phyloP scores from a whole-genome alignment of 805 yeast species.

The Brettanomyces nanus region DNA sequence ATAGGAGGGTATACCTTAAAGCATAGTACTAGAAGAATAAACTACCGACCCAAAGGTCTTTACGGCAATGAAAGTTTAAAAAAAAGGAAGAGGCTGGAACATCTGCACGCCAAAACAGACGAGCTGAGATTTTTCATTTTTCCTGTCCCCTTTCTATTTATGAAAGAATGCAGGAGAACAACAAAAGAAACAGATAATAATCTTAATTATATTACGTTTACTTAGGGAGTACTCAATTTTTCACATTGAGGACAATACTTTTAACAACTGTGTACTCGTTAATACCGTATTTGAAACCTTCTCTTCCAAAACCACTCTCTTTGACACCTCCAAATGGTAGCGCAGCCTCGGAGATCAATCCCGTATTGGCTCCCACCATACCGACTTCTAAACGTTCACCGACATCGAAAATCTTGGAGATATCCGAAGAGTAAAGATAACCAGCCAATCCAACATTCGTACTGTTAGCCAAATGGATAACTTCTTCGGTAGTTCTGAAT shows the following conservation, averaged over 20 bases:
- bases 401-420: constrained; percentile 42
- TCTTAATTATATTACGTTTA: no score
- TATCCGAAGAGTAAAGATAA: constrained; percentile 52
- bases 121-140: no score
- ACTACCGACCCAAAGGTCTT: no score
- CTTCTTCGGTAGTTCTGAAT: constrained; percentile 43
- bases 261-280: constrained; percentile 63
- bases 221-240: no score
- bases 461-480: constrained; percentile 46
- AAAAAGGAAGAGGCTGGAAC: no score
- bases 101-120: no score
- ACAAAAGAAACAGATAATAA: no score
- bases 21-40: no score
- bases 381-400: constrained; percentile 62
- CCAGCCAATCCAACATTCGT: constrained; percentile 68
- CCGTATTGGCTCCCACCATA: constrained; percentile 75
- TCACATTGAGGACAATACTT: constrained; percentile 42
- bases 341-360: constrained; percentile 54
- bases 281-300: constrained; percentile 64
- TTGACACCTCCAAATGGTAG: constrained; percentile 68
- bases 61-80: no score
- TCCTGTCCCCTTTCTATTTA: no score
- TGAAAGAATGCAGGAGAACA: no score
- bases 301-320: constrained; percentile 71
- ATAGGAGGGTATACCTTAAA: no score